A percentile compares a stretch with the other conserved stretches of the same genome.
These are phyloP conservation scores for Epithele typhae DNA, from an alignment of 768 basidiomycete species.

Conservation along the genomic window DNA sequence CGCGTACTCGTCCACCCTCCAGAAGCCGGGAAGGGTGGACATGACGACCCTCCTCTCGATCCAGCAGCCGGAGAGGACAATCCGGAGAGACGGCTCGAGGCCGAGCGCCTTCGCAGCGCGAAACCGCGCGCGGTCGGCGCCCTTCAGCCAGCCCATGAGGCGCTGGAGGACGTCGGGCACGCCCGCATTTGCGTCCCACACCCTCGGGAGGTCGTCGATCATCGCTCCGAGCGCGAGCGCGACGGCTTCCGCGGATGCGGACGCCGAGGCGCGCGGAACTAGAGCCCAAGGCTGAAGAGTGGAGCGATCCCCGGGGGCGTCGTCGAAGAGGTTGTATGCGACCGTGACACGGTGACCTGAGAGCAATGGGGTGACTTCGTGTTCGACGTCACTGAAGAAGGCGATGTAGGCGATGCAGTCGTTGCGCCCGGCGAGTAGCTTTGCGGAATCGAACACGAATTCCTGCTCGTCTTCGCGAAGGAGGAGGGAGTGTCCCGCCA, in stretches of 20 bases:
- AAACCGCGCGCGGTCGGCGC: background rate
- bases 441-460: slow-evolving; percentile 35
- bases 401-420: slow-evolving; percentile 32
- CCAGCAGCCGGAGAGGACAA: background rate
- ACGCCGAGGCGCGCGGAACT: background rate
- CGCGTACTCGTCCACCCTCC: background rate
- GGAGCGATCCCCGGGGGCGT: background rate
- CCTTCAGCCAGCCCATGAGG: background rate
- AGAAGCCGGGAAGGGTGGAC: background rate
- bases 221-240: slow-evolving; percentile 21
- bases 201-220: slow-evolving; percentile 21
- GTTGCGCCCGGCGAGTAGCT: slow-evolving; percentile 12
- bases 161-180: background rate
- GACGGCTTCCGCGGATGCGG: slow-evolving; percentile 6
- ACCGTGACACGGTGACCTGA: slow-evolving; percentile 41
- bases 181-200: background rate
- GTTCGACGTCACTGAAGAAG: slow-evolving; percentile 42
- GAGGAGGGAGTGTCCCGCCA: slow-evolving; percentile 39
- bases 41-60: background rate
- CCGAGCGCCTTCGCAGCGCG: background rate
- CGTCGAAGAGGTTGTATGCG: slow-evolving; percentile 37
- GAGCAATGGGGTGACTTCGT: slow-evolving; percentile 39
- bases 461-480: slow-evolving; percentile 25
- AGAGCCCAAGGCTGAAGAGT: background rate
- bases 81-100: background rate